Evolutionary conservation across 2,329 filamentous ascomycete species (phyloP).

Genomic region (Claviceps sp.): DNA sequence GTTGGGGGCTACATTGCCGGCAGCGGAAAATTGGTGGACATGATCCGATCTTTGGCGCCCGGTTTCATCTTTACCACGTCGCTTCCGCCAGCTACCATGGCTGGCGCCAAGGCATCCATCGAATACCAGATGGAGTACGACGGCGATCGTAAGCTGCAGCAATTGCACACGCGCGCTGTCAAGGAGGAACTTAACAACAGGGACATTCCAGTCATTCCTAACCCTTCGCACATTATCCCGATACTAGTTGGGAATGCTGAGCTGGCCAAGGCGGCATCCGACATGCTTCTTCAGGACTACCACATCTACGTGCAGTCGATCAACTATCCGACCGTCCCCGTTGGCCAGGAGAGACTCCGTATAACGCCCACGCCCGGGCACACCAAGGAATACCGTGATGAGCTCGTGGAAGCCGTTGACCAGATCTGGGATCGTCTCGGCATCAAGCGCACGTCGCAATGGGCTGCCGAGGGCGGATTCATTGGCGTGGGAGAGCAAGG

Average conservation of each 20-base stretch:
- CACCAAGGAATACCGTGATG: slow-evolving; percentile 67
- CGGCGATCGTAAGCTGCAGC: slow-evolving; percentile 81
- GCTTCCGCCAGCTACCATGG: slow-evolving; percentile 91
- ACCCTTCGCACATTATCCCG: slow-evolving; percentile 92
- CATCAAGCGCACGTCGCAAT: slow-evolving; percentile 87
- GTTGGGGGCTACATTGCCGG: slow-evolving; percentile 97
- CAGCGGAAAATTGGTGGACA: slow-evolving; percentile 74
- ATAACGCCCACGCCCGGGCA: slow-evolving; percentile 95
- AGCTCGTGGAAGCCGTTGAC: slow-evolving; percentile 73
- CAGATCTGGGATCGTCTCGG: slow-evolving; percentile 77
- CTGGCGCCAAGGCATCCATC: slow-evolving; percentile 79
- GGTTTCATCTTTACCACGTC: slow-evolving; percentile 99
- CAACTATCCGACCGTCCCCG: slow-evolving; percentile 96
- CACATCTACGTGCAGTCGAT: slow-evolving; percentile 96
- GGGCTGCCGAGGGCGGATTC: slow-evolving; percentile 83
- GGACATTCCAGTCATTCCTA: slow-evolving; percentile 93
- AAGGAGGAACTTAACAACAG: slow-evolving; percentile 67
- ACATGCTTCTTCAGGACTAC: slow-evolving; percentile 80
- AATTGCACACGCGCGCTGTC: slow-evolving; percentile 88
- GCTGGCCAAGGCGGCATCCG: slow-evolving; percentile 80
- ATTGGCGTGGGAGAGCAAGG: slow-evolving; percentile 76
- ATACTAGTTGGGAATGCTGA: slow-evolving; percentile 90
- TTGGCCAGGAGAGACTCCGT: slow-evolving; percentile 91
- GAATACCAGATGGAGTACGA: slow-evolving; percentile 81
- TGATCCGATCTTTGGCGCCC: slow-evolving; percentile 83